Evolutionary conservation across 805 yeast genomes (phyloP), one percentile per base, ranked within the genome.

Genomic region (Candida corydali): DNA sequence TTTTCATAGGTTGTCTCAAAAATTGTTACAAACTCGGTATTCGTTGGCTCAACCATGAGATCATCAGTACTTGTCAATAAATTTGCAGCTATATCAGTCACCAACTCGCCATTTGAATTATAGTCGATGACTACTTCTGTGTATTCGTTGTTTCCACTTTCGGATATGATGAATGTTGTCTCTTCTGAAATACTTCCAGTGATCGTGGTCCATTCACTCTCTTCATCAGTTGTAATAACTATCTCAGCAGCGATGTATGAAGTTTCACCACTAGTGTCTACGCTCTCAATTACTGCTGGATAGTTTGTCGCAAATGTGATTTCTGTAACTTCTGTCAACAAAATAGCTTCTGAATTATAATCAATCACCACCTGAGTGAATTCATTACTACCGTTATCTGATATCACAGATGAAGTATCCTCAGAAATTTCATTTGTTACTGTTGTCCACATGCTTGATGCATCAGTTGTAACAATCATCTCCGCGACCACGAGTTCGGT

Each of bases 381-480:
- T 24, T 7, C n/a, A 24, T 6, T 11, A 23, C 9, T 26, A 3
- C 29, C 29, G n/a, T 22, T 14, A 16, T 24, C 35, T 24, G 26
- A 10, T 24, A 24, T 24, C 5, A 10, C n/a, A 9, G n/a, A 7
- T 4, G 10, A 11, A 14, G 26, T 24, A 5, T 24, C 26, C n/a
- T 24, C 26, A 4, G 26, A 11, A 11, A 24, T 24, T 24, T 24
- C 10, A 5, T 5, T 23, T 24, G 15, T 32, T 26, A 11, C 11
- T 32, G 27, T 27, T 26, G 32, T n/a, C 17, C 11, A 32, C 6
- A 30, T 18, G 17, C 44, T 46, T 17, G 26, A 34, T 15, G 42
- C 15, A 29, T 42, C 39, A 11, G 46, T 38, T n/a, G 46, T 39
- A 5, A 43, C 41, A 37, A 42, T 36, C 30, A 39, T 41, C 8